Percentiles rank a stretch among this genome's conserved stretches.
Conservation (phyloP, 164 flowering plant genomes). For the Chimonanthus salicifolius region DNA sequence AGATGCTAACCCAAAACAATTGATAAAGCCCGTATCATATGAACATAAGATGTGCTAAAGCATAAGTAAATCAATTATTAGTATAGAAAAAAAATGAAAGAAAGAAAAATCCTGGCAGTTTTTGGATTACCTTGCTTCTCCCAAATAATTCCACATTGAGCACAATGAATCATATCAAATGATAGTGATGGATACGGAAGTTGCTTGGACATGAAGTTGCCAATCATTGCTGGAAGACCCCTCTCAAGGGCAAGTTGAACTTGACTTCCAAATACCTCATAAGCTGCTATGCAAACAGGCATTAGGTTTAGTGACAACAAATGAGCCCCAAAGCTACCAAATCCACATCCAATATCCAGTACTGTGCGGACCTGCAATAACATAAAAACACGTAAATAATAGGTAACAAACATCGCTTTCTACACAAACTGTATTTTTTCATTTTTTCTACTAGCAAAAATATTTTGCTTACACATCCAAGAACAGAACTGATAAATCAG, state of each 20-base stretch:
- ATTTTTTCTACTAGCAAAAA: too few species aligned
- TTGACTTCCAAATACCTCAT: constrained; percentile 93
- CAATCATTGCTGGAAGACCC: constrained; percentile 97
- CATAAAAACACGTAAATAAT: neutral
- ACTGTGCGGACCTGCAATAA: constrained; percentile 64
- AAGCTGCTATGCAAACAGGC: constrained; percentile 83
- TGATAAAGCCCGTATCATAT: too few species aligned
- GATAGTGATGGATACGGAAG: constrained; percentile 92
- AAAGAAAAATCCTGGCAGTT: constrained; percentile 2
- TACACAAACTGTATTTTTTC: too few species aligned
- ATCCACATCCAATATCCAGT: constrained; percentile 93
- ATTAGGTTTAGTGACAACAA: constrained; percentile 68
- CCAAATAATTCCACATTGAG: constrained; percentile 90
- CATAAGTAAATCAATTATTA: too few species aligned
- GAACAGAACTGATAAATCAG: neutral
- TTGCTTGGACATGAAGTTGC: constrained; percentile 66
- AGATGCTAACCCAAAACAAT: too few species aligned
- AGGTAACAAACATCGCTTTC: too few species aligned
- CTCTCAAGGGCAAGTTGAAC: constrained; percentile 96
- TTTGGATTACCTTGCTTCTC: constrained; percentile 68
- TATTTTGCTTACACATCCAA: too few species aligned
- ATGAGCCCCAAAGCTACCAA: constrained; percentile 98
- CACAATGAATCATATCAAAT: constrained; percentile 94
- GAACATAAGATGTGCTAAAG: too few species aligned
- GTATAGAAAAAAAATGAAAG: neutral